Evolutionary conservation across 2,329 filamentous ascomycete genomes (phyloP), one percentile per base, ranked within the genome.

Genomic region (Diaporthe sp.): DNA sequence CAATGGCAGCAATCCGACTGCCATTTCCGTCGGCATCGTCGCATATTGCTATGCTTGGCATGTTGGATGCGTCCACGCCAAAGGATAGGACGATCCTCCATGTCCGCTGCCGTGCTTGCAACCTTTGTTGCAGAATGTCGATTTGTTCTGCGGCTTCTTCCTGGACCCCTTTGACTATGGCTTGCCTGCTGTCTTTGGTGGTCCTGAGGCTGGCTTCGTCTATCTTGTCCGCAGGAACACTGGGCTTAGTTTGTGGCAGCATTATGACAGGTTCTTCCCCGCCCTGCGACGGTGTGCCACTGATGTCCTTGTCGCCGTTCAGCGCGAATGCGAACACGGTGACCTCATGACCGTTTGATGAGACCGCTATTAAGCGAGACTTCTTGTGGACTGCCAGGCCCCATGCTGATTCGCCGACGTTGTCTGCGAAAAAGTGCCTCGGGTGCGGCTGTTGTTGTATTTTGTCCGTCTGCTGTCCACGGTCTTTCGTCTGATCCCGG

Each of bases 351-450:
- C 88, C 90, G 82, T 99, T 99, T 0, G 94, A 92, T 79, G 94
- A 94, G 53, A 97, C 93, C 0, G 96, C 97, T 77, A 99, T 93
- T 77, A 98, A 86, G 0, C 96, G 92, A n/a, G 94, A 95, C 77
- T 92, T 86, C 77, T 91, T 89, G 82, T 98, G 96, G 15, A 98
- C 89, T 10, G 95, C 93, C 65, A 98, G 84, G 0, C 96, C 97
- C 97, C 97, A 99, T 3, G 96, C 96, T 76, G 94, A 96, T 34
- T 85, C 86, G 1, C 91, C 90, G 3, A 98, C 95, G 81, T 94
- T 95, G 51, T 94, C 90, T 75, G 92, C 90, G 75, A 98, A 94
- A 80, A 98, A 94, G 0, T 86, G 86, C 73, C 78, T 80, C 76
- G 86, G 78, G 6, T 58, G 49, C 25, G 73, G 61, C 39, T 34